Evolutionary conservation across 768 basidiomycete species (phyloP).

Genomic region (Amanita pseudoporphyria): DNA sequence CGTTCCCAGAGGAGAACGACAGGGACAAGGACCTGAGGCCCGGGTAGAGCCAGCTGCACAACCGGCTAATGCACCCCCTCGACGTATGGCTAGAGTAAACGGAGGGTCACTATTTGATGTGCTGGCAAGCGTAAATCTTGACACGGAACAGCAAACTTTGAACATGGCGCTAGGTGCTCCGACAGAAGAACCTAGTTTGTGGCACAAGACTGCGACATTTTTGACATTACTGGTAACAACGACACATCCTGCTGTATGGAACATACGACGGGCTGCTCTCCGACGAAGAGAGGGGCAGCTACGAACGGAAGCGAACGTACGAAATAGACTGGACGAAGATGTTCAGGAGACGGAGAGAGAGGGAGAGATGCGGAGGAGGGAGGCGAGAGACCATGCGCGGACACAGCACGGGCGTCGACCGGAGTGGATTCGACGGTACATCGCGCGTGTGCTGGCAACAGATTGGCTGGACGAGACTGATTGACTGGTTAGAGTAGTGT

Average conservation of each 20-base stretch:
- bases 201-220: slow-evolving; percentile 45
- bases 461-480: slow-evolving; percentile 67
- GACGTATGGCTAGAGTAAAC: slow-evolving; percentile 17
- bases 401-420: slow-evolving; percentile 44
- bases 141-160: slow-evolving; percentile 43
- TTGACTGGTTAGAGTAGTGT: slow-evolving; percentile 19
- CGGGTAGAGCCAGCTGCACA: background rate
- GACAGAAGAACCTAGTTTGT: slow-evolving; percentile 35
- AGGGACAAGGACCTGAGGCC: slow-evolving; percentile 10
- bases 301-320: slow-evolving; percentile 51
- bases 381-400: slow-evolving; percentile 33
- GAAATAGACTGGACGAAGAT: slow-evolving; percentile 20
- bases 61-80: background rate
- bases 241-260: slow-evolving; percentile 67
- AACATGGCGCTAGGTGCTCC: slow-evolving; percentile 18
- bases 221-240: slow-evolving; percentile 47
- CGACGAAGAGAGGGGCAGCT: slow-evolving; percentile 55
- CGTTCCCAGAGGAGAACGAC: slow-evolving; percentile 8
- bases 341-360: slow-evolving; percentile 20
- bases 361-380: slow-evolving; percentile 20
- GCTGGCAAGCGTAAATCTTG: slow-evolving; percentile 48
- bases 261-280: slow-evolving; percentile 50
- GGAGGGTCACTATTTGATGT: slow-evolving; percentile 32
- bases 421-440: slow-evolving; percentile 54
- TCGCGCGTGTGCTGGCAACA: slow-evolving; percentile 50